These are phyloP conservation scores for Yamadazyma friedrichii DNA, from an alignment of 1,139 yeast species.

Conservation along the genomic window DNA sequence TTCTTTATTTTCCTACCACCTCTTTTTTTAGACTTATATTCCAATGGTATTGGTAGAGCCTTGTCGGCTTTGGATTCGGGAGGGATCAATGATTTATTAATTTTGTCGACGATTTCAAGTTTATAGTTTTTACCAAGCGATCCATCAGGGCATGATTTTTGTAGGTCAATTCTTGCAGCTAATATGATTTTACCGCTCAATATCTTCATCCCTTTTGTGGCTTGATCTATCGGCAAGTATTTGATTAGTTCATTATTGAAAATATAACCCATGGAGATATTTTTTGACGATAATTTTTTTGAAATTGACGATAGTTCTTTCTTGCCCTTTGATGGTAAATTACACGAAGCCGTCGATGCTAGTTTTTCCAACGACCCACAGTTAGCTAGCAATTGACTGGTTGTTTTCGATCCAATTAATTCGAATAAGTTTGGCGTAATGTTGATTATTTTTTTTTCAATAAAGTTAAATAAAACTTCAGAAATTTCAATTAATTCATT, in stretches of 20 bases:
- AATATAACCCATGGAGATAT: constrained; percentile 60
- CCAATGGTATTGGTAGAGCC: constrained; percentile 83
- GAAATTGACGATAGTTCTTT: constrained; percentile 46
- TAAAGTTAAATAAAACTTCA: constrained; percentile 47
- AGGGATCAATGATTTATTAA: constrained; percentile 74
- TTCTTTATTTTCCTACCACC: constrained; percentile 84
- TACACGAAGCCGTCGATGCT: constrained; percentile 77
- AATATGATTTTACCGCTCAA: constrained; percentile 76
- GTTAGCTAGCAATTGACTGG: constrained; percentile 71
- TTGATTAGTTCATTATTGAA: constrained; percentile 54
- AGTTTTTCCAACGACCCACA: constrained; percentile 73
- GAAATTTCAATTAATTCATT: constrained; percentile 46
- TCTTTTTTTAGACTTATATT: constrained; percentile 73
- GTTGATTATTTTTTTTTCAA: constrained; percentile 52
- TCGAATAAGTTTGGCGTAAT: constrained; percentile 82
- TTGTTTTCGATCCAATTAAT: constrained; percentile 68
- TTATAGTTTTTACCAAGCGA: constrained; percentile 57
- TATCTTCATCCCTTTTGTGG: constrained; percentile 73
- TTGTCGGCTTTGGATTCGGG: constrained; percentile 69
- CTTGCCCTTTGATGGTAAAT: constrained; percentile 76
- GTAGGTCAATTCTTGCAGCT: constrained; percentile 79
- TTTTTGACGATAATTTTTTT: constrained; percentile 26
- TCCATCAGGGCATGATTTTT: constrained; percentile 48
- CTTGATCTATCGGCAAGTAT: constrained; percentile 54
- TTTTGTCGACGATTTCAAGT: constrained; percentile 56